Base-by-base conservation (phyloP, 1,284 basidiomycete species). In the Volvariella volvacea region DNA sequence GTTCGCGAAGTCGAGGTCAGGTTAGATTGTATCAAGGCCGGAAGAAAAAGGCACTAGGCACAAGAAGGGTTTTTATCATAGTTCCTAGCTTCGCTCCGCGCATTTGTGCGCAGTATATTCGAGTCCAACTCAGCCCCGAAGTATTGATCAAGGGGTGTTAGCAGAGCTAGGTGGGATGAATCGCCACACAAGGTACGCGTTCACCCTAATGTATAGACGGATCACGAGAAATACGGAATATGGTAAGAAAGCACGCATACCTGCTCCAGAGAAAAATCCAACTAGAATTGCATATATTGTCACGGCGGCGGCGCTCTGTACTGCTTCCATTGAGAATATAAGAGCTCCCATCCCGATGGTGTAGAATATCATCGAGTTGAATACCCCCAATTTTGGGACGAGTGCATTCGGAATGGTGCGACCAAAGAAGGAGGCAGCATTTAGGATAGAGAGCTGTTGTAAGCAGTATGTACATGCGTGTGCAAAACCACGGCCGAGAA, bases 401-500 rank as follows among this genome's bases (percentile, higher is more conserved):
- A 72, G 53, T 41, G 67, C 60, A 32, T 67, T 65, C 4, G 73
- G 71, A 14, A 74, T 45, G 14, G 71, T 58, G 25, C 75, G 68
- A 25, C 74, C 74, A 25, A 68, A 53, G 34, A 71, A 57, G 54
- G 67, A 70, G 9, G 67, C 65, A 0, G 66, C 71, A 48, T 76
- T 76, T 44, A 75, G 59, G 28, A 74, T 66, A 14, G 65, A 56
- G 39, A 66, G 54, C 65, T 68, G 15, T 36, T 15, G 34, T 12
- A 32, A n/a, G 12, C 6, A 21, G 22, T 10, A 43, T 39, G 19
- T n/a, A 15, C n/a, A n/a, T n/a, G n/a, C n/a, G n/a, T n/a, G n/a
- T n/a, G n/a, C n/a, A n/a, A n/a, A n/a, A n/a, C 25, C 25, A 28
- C 25, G 25, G 12, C 12, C 6, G 25, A 28, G 12, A 6, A 12